A percentile compares a stretch with the other conserved stretches of the same genome.
Evolutionary conservation across 1,284 basidiomycete species (phyloP).

Genomic region (Ustilago sp.): DNA sequence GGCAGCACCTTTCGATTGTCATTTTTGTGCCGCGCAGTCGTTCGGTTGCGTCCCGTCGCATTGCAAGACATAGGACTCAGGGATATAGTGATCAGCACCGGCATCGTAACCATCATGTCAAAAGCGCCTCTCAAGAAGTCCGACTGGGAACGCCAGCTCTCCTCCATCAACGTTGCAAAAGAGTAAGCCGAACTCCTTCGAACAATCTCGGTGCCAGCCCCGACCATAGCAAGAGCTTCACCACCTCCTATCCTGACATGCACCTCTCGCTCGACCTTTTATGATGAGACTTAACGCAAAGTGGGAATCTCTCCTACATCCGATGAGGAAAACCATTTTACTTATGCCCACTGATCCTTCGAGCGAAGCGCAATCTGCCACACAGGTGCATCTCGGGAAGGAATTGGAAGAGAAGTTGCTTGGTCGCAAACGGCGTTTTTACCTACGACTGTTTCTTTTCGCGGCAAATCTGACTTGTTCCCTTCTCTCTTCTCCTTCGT

Average conservation of each 20-base stretch:
- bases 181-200: conserved; percentile 71
- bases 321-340: conserved; percentile 71
- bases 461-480: conserved; percentile 5
- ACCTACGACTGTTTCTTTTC: neutral
- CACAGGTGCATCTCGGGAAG: conserved; percentile 9
- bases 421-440: neutral
- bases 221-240: conserved; percentile 12
- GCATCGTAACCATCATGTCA: conserved; percentile 18
- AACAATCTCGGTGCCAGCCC: conserved; percentile 6
- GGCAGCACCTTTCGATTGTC: too few species aligned
- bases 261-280: conserved; percentile 44
- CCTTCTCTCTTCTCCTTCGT: neutral
- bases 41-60: neutral
- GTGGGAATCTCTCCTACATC: conserved; percentile 76
- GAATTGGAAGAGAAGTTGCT: neutral
- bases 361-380: conserved; percentile 15
- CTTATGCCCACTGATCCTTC: conserved; percentile 71
- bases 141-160: conserved; percentile 72
- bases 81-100: neutral
- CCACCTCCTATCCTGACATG: conserved; percentile 6
- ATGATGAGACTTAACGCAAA: conserved; percentile 73
- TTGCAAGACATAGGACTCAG: neutral
- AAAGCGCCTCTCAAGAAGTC: conserved; percentile 53
- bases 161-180: conserved; percentile 72
- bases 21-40: neutral